A percentile compares a stretch with the other conserved stretches of the same genome.
phyloP scores from a whole-genome alignment of 129 eudicot species.

The Saposhnikovia divaricata region DNA sequence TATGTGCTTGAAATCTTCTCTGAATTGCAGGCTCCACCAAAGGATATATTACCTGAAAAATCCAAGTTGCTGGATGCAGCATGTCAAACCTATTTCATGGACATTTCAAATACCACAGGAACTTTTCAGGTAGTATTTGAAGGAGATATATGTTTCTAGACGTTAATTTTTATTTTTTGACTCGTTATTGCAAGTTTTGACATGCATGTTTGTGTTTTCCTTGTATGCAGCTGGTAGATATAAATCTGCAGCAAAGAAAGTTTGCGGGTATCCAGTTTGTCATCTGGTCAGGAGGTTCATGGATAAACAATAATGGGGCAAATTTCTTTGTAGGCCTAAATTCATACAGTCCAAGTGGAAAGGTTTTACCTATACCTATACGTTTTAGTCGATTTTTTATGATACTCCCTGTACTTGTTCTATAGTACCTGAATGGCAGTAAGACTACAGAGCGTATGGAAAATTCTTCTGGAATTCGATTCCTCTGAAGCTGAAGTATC shows the following conservation, averaged over 20 bases:
- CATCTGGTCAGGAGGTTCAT: constrained; percentile 24
- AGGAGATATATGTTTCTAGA: neutral
- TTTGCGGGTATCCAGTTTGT: constrained; percentile 18
- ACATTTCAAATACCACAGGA: constrained; percentile 15
- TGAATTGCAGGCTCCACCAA: constrained; percentile 17
- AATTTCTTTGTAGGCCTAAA: constrained; percentile 19
- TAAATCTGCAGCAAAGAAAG: constrained; percentile 19
- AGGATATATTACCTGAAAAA: constrained; percentile 20
- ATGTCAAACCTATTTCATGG: constrained; percentile 19
- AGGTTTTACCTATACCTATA: constrained; percentile 11
- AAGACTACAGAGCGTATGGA: neutral
- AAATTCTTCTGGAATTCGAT: neutral
- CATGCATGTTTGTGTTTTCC: neutral
- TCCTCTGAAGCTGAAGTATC: neutral
- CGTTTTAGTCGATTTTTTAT: neutral
- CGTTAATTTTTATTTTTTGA: neutral
- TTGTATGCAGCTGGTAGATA: constrained; percentile 18
- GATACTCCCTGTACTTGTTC: neutral
- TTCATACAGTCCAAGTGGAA: constrained; percentile 2
- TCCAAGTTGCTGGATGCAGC: constrained; percentile 24
- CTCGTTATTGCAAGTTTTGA: neutral
- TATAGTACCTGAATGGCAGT: neutral
- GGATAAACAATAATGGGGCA: constrained; percentile 16
- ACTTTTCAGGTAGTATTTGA: constrained; percentile 16
- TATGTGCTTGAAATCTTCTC: neutral